A percentile compares a stretch with the other conserved stretches of the same genome.
Evolutionary conservation across 345 rosid species (phyloP).

Genomic region (Euphorbia lathyris): DNA sequence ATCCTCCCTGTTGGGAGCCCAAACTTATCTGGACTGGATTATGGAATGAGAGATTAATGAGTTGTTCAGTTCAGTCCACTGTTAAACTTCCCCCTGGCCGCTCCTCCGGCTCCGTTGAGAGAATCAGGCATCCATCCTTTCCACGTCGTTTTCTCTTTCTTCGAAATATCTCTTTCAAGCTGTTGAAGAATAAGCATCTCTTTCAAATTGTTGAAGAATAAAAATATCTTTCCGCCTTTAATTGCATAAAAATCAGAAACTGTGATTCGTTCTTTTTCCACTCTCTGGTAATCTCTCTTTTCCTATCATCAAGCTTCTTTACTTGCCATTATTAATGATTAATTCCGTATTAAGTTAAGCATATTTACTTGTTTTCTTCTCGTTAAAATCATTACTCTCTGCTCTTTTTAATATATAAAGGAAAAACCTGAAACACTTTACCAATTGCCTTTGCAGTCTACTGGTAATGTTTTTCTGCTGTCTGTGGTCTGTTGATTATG

Average conservation of each 20-base stretch:
- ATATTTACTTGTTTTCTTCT: neutral
- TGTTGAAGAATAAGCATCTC: too few relatives aligned
- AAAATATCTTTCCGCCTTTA: neutral
- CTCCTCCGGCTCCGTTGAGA: too few relatives aligned
- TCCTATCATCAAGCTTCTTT: neutral
- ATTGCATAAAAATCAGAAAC: too few relatives aligned
- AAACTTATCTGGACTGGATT: too few relatives aligned
- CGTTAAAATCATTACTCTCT: neutral
- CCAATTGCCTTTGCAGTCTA: neutral
- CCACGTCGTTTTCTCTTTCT: too few relatives aligned
- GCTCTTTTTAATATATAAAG: neutral
- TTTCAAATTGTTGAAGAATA: neutral
- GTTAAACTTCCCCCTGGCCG: too few relatives aligned
- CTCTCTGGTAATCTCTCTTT: constrained; percentile 1
- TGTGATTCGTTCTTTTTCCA: neutral
- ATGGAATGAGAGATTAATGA: too few relatives aligned
- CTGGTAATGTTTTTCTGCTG: neutral
- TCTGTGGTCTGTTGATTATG: neutral
- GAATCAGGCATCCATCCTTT: too few relatives aligned
- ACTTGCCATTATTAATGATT: too few relatives aligned
- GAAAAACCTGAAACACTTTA: neutral
- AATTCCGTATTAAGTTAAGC: neutral
- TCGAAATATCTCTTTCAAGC: too few relatives aligned
- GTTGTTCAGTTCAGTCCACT: too few relatives aligned
- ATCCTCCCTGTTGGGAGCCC: too few relatives aligned